Evolutionary conservation across 1,284 basidiomycete species (phyloP), one percentile per base, ranked within the genome.

Genomic region (Ganoderma boninense): DNA sequence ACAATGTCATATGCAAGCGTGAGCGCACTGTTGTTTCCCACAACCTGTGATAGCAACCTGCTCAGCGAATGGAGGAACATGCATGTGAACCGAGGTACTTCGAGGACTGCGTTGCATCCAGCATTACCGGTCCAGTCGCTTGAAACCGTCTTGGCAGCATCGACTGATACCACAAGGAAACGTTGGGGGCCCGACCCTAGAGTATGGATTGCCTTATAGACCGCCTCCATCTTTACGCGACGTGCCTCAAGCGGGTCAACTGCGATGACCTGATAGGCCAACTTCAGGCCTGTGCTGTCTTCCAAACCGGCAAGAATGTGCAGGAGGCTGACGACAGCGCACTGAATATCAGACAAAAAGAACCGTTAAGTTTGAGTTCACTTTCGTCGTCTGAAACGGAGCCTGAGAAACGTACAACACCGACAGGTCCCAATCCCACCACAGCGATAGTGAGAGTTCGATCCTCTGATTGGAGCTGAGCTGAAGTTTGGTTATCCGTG

Each of bases 361-460:
- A 0, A 23, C 32, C 23, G 42, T 26, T 40, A 26, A 16, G 32
- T 23, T 4, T 44, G 4, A 2, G 4, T 32, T 32, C 29, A 32
- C 29, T 32, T 4, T 13, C 23, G 23, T 29, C n/a, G 32, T 43
- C 62, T 35, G 4, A 43, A 6, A 14, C 79, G 23, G 13, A 32
- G 29, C 29, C 29, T 32, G 29, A 23, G 49, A 26, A 14, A 52
- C 86, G 68, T 72, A 89, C 87, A 71, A 94, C 80, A 14, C 93
- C 93, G 7, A 95, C 93, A 18, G 93, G 93, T 4, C 93, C 93
- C 63, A 95, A 83, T 8, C 93, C 93, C 20, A 95, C 81, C 35
- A 94, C 82, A 0, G 88, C 92, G 60, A 94, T 81, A 0, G 87
- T 90, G 69, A 93, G 77, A 2, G 80, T 71, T 60, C 80, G 90